Evolutionary conservation across 2,329 filamentous ascomycete species (phyloP).

Genomic region (Pseudocercospora musae): DNA sequence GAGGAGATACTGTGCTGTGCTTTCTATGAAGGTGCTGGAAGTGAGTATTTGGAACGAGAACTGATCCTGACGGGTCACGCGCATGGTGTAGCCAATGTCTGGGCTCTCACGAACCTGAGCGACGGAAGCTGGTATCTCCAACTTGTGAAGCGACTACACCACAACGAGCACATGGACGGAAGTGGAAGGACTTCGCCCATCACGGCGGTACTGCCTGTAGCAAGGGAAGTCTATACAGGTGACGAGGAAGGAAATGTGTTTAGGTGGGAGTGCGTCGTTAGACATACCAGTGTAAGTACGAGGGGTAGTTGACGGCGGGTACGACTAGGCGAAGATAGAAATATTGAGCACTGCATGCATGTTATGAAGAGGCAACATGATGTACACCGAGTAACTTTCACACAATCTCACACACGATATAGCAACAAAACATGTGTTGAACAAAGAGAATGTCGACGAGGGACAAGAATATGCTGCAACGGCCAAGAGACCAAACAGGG

Average conservation of each 20-base stretch:
- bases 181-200: slow-evolving; percentile 68
- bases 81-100: slow-evolving; percentile 76
- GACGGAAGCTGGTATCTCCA: slow-evolving; percentile 71
- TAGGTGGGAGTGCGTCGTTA: slow-evolving; percentile 37
- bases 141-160: slow-evolving; percentile 73
- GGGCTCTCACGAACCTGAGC: slow-evolving; percentile 53
- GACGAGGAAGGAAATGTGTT: slow-evolving; percentile 85
- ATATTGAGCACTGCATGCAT: neutral
- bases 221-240: slow-evolving; percentile 82
- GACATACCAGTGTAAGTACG: slow-evolving; percentile 16
- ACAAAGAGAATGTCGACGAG: neutral
- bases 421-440: neutral
- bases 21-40: slow-evolving; percentile 86
- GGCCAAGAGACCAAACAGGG: neutral
- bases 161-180: slow-evolving; percentile 61
- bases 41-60: slow-evolving; percentile 86
- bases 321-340: neutral
- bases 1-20: slow-evolving; percentile 79
- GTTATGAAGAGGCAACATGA: neutral
- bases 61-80: slow-evolving; percentile 87
- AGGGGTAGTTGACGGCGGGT: slow-evolving; percentile 5
- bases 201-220: slow-evolving; percentile 80
- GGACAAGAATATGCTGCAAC: neutral
- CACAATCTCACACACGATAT: too few relatives aligned
- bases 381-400: too few relatives aligned